Conservation (phyloP, 106 monocot genomes). For the Platanthera zijinensis region DNA sequence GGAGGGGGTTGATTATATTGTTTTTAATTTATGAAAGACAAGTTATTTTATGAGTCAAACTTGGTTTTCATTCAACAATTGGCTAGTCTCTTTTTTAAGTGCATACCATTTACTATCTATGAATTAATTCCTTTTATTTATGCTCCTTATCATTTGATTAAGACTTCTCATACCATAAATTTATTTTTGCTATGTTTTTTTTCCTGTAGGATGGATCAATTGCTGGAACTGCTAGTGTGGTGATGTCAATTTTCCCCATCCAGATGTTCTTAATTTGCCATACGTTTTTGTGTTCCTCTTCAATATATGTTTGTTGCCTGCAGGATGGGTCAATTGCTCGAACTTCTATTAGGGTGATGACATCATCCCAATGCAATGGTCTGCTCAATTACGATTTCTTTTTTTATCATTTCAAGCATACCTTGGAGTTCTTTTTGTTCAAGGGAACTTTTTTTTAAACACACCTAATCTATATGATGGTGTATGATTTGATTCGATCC, state of each 20-base stretch:
- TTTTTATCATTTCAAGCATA: not conserved
- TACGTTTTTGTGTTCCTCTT: not conserved
- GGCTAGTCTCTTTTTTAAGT: not conserved
- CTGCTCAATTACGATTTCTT: not conserved
- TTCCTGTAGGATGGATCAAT: conserved; percentile 2
- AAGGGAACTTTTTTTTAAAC: not conserved
- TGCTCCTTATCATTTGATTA: not conserved
- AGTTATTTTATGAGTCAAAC: no score
- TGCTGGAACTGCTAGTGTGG: not conserved
- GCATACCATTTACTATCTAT: not conserved
- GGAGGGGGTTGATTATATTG: no score
- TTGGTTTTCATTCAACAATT: conserved; percentile 1
- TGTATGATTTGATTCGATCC: no score
- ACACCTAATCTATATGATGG: no score
- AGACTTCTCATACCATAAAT: not conserved
- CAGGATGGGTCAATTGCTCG: not conserved
- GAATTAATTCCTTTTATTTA: not conserved
- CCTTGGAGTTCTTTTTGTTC: not conserved
- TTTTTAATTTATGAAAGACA: no score
- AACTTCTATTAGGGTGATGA: not conserved
- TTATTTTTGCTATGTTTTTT: not conserved
- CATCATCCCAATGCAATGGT: conserved; percentile 1
- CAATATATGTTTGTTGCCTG: not conserved
- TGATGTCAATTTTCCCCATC: not conserved
- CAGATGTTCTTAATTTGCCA: not conserved